These are phyloP conservation scores for Ziziphus jujuba DNA, from an alignment of 306 rosid species.

Conservation along the genomic window DNA sequence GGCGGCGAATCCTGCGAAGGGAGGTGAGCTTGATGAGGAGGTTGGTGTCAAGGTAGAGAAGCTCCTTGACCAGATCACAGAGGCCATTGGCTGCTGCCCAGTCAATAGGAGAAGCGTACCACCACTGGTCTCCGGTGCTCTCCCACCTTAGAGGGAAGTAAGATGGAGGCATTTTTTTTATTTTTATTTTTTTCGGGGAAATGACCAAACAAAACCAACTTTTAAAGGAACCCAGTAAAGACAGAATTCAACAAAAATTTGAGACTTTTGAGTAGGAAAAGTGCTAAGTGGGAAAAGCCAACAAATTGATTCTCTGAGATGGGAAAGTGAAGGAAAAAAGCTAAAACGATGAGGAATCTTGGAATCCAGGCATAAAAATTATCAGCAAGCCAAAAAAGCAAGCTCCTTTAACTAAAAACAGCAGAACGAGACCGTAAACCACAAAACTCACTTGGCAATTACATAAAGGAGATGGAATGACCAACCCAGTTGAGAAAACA, in stretches of 20 bases:
- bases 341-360: conserved; percentile 9
- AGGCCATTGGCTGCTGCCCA: conserved; percentile 90
- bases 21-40: conserved; percentile 89
- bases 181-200: conserved; percentile 1
- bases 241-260: conserved; percentile 1
- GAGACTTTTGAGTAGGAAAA: conserved; percentile 15
- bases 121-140: conserved; percentile 91
- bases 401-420: neutral
- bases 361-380: conserved; percentile 6
- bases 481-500: neutral
- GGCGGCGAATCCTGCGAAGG: conserved; percentile 86
- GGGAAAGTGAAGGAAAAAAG: conserved; percentile 22
- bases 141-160: conserved; percentile 90
- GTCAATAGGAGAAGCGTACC: conserved; percentile 93
- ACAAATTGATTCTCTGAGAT: conserved; percentile 25
- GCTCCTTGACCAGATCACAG: conserved; percentile 80
- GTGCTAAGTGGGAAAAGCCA: conserved; percentile 8
- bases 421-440: too few relatives aligned
- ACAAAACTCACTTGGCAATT: neutral
- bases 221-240: neutral
- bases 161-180: conserved; percentile 43
- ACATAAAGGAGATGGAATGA: conserved; percentile 6
- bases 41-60: conserved; percentile 81
- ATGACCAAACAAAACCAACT: neutral
- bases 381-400: neutral